Evolutionary conservation across 805 yeast genomes (phyloP).

Genomic region (Metschnikowia cubensis): DNA sequence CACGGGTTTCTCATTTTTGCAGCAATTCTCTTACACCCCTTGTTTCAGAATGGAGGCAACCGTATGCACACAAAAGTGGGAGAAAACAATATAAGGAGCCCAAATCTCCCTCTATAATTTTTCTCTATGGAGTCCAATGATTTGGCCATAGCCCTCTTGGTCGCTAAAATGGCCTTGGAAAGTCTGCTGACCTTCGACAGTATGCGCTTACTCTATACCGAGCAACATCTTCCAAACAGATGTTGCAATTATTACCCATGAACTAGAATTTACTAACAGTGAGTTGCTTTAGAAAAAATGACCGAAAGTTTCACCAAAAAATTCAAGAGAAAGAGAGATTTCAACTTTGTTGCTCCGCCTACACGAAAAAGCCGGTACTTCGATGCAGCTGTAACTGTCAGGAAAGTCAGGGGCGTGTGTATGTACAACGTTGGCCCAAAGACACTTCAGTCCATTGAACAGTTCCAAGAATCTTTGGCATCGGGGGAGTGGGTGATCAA

Average conservation of each 20-base stretch:
- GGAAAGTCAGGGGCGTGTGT: slow-evolving; percentile 9
- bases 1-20: not conserved
- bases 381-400: slow-evolving; percentile 4
- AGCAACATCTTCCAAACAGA: not conserved
- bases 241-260: no score
- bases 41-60: not conserved
- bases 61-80: not conserved
- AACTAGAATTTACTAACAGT: not conserved
- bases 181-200: slow-evolving; percentile 9
- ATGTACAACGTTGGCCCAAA: slow-evolving; percentile 1
- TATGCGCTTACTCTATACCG: not conserved
- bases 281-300: slow-evolving; percentile 7
- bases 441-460: slow-evolving; percentile 5
- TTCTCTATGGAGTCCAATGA: slow-evolving; percentile 10
- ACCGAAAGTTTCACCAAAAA: not conserved
- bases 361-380: slow-evolving; percentile 5
- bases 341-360: slow-evolving; percentile 1
- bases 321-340: not conserved
- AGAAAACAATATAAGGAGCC: not conserved
- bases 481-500: slow-evolving; percentile 3
- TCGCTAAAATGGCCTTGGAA: slow-evolving; percentile 10
- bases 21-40: slow-evolving; percentile 3
- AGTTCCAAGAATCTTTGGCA: not conserved
- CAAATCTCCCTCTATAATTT: not conserved
- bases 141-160: slow-evolving; percentile 13